Evolutionary conservation across 179 eudicot species (phyloP).

Genomic region (Spinacia oleracea): DNA sequence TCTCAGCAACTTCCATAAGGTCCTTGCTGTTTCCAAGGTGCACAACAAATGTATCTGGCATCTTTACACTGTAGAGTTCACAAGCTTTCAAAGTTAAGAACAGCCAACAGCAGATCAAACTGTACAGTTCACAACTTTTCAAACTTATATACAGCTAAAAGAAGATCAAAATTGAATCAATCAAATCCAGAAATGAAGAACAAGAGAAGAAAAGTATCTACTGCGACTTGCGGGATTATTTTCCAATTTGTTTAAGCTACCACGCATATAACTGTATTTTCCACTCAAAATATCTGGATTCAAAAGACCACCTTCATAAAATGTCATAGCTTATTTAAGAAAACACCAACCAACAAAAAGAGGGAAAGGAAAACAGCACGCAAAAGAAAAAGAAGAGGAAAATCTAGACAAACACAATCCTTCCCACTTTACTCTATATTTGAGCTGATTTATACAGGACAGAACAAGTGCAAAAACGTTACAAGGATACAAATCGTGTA

Average conservation of each 20-base stretch:
- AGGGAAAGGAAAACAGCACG: neutral
- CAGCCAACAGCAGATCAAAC: conserved; percentile 28
- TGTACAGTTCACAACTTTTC: conserved; percentile 30
- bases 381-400: neutral
- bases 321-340: neutral
- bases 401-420: neutral
- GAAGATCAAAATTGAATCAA: neutral
- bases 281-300: neutral
- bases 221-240: neutral
- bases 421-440: neutral
- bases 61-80: conserved; percentile 63
- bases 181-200: neutral
- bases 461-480: neutral
- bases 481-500: neutral
- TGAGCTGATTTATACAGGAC: neutral
- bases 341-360: neutral
- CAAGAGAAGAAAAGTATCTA: neutral
- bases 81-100: conserved; percentile 5
- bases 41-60: conserved; percentile 90
- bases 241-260: neutral
- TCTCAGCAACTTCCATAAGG: conserved; percentile 88
- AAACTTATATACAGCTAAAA: conserved; percentile 15
- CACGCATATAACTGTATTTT: neutral
- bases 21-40: conserved; percentile 99
- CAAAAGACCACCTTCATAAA: neutral